Percentiles rank a stretch among this genome's conserved stretches.
Conservation (phyloP, 1,139 yeast genomes). For the Geotrichum citri-aurantii region DNA sequence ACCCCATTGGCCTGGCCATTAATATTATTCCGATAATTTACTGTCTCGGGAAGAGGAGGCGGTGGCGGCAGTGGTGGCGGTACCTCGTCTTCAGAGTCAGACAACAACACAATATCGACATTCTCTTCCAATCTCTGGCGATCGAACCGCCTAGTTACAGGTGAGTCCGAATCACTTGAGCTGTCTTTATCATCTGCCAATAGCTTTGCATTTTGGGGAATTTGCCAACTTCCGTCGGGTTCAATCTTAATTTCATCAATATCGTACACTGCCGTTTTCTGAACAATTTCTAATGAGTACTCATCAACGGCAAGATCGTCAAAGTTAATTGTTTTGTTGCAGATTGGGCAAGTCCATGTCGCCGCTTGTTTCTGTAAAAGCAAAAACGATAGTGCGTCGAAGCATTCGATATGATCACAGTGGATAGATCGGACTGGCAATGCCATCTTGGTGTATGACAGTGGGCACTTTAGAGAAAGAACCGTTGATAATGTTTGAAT, state of each 20-base stretch:
- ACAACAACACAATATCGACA: slow-evolving; percentile 33
- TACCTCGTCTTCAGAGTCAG: slow-evolving; percentile 15
- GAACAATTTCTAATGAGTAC: slow-evolving; percentile 23
- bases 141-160: not conserved
- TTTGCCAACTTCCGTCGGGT: slow-evolving; percentile 38
- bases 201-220: slow-evolving; percentile 19
- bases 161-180: slow-evolving; percentile 12
- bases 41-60: not conserved
- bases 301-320: slow-evolving; percentile 38
- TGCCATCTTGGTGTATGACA: slow-evolving; percentile 35
- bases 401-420: slow-evolving; percentile 41
- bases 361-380: slow-evolving; percentile 40
- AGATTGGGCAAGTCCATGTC: slow-evolving; percentile 43
- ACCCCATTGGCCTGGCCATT: not conserved
- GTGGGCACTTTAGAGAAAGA: slow-evolving; percentile 38
- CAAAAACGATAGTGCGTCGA: slow-evolving; percentile 38
- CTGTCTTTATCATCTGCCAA: slow-evolving; percentile 19
- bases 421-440: slow-evolving; percentile 37
- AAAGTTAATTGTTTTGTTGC: slow-evolving; percentile 33
- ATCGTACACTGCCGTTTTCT: slow-evolving; percentile 18
- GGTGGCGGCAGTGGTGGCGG: not conserved
- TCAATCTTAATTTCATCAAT: slow-evolving; percentile 35
- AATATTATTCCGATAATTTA: not conserved
- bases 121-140: not conserved
- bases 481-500: slow-evolving; percentile 35